A percentile compares a stretch with the other conserved stretches of the same genome.
phyloP scores from a whole-genome alignment of 805 yeast genomes.

The Candida sphagnicola region DNA sequence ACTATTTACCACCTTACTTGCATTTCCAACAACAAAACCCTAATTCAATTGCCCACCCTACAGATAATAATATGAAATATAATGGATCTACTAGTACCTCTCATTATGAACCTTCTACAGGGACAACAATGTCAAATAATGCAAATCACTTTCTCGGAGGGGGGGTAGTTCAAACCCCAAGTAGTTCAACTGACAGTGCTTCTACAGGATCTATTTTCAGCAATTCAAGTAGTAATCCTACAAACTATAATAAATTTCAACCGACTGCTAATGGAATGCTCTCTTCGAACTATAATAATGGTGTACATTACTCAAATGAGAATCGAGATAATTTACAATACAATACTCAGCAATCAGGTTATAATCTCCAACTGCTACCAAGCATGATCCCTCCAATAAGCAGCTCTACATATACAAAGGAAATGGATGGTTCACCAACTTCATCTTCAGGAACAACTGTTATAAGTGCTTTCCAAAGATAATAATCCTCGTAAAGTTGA shows the following conservation, averaged over 20 bases:
- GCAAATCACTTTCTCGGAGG: no score
- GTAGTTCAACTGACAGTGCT: no score
- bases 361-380: slow-evolving; percentile 1
- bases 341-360: slow-evolving; percentile 1
- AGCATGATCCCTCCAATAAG: neutral
- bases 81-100: no score
- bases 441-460: slow-evolving; percentile 1
- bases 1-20: slow-evolving; percentile 5
- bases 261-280: neutral
- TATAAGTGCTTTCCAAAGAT: no score
- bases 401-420: slow-evolving; percentile 1
- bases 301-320: neutral
- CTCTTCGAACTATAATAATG: neutral
- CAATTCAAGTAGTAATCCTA: neutral
- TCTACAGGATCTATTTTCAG: no score
- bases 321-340: neutral
- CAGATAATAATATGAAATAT: no score
- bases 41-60: no score
- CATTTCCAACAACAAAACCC: neutral
- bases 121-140: no score
- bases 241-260: neutral
- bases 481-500: no score
- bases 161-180: no score
- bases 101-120: no score
- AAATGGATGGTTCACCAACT: neutral